Percentiles rank a stretch among this genome's conserved stretches.
These are phyloP conservation scores for Clonostachys chloroleuca DNA, from an alignment of 2,329 filamentous ascomycete genomes.

Conservation along the genomic window DNA sequence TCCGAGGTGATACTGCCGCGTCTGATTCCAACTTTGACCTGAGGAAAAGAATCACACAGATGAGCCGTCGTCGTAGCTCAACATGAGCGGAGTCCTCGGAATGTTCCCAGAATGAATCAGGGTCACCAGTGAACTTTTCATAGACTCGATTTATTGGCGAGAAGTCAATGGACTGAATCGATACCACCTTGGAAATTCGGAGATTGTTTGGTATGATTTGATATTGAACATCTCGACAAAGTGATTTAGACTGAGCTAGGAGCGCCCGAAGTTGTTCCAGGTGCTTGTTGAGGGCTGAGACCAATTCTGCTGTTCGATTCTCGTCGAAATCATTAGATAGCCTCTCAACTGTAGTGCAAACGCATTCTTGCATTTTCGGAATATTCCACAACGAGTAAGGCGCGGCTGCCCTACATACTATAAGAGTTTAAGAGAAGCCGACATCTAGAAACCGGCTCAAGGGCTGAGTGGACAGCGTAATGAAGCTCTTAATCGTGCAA, in stretches of 20 bases:
- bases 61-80: constrained; percentile 19
- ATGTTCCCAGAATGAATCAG: constrained; percentile 13
- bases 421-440: too few species aligned
- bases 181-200: constrained; percentile 20
- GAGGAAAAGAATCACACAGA: constrained; percentile 20
- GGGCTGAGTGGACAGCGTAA: too few species aligned
- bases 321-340: constrained; percentile 14
- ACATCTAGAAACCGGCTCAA: too few species aligned
- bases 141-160: constrained; percentile 7
- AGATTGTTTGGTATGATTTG: constrained; percentile 20
- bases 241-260: constrained; percentile 17
- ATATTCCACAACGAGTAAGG: too few species aligned
- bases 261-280: constrained; percentile 14
- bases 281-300: constrained; percentile 16
- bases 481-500: too few species aligned
- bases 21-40: constrained; percentile 15
- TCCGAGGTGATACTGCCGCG: constrained; percentile 8
- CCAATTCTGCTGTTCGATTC: constrained; percentile 9
- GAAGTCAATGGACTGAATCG: constrained; percentile 9
- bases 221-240: constrained; percentile 19
- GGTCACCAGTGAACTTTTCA: constrained; percentile 5
- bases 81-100: constrained; percentile 6
- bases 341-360: constrained; percentile 14
- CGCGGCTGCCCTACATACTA: too few species aligned
- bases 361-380: not conserved